Evolutionary conservation across 352 stramenopile genomes (phyloP).

Genomic region (Pythium pectinolyticum): DNA sequence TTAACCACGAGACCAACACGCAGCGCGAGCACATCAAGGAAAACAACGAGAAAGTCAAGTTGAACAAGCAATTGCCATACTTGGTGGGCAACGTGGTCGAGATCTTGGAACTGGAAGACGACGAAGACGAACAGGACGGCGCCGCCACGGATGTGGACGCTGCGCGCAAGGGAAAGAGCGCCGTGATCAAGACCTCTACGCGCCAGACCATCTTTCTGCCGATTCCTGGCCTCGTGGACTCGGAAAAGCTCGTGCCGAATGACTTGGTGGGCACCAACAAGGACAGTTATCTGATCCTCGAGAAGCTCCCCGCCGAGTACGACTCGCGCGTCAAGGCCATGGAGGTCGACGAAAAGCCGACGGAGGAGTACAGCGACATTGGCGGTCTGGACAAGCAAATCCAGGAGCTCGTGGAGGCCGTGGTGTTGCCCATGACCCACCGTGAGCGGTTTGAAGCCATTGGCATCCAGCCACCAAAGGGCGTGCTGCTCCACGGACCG

Average conservation of each 20-base stretch:
- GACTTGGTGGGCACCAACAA: slow-evolving; percentile 99
- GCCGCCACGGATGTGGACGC: slow-evolving; percentile 92
- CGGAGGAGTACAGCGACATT: slow-evolving; percentile 96
- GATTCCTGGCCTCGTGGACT: slow-evolving; percentile 96
- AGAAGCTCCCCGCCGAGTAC: slow-evolving; percentile 98
- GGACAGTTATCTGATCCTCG: slow-evolving; percentile 98
- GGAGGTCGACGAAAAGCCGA: slow-evolving; percentile 96
- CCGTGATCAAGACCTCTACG: slow-evolving; percentile 98
- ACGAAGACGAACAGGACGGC: slow-evolving; percentile 95
- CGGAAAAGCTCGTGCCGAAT: slow-evolving; percentile 93
- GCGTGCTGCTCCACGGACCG: slow-evolving; percentile 95
- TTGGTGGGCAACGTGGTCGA: slow-evolving; percentile 99
- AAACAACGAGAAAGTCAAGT: slow-evolving; percentile 99
- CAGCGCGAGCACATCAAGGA: slow-evolving; percentile 96
- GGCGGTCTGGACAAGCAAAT: slow-evolving; percentile 98
- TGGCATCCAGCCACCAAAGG: slow-evolving; percentile 96
- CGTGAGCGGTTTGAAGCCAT: slow-evolving; percentile 98
- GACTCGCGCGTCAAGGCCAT: slow-evolving; percentile 98
- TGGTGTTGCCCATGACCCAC: slow-evolving; percentile 98
- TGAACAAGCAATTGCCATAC: slow-evolving; percentile 99
- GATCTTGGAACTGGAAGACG: slow-evolving; percentile 81
- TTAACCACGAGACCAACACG: slow-evolving; percentile 94
- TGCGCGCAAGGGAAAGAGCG: slow-evolving; percentile 89
- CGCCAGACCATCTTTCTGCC: slow-evolving; percentile 98
- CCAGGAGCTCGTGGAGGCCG: slow-evolving; percentile 97